Base-by-base conservation (phyloP, 345 rosid genomes). In the Toxicodendron radicans region DNA sequence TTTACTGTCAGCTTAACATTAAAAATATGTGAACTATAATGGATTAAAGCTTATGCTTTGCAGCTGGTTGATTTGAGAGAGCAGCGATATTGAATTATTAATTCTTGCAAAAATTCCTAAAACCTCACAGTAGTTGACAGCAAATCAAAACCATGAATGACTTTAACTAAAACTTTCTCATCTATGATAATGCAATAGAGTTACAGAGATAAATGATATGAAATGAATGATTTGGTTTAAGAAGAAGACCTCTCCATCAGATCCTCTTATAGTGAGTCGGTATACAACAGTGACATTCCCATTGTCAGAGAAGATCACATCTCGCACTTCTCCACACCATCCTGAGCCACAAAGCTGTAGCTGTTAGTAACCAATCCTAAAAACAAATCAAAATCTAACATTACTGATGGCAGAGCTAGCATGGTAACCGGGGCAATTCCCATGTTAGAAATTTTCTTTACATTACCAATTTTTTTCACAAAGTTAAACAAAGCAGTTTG, bases 241-340 rank as follows among this genome's bases (percentile, higher is more conserved):
- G 74, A 72, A 76, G 65, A 80, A 63, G 57, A 93, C 98, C 94
- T 95, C 99, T 77, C 97, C 96, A 77, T 95, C 99, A 11, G 98
- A 92, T 80, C 96, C 99, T 75, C 97, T 89, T 60, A 95, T 82
- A 38, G 98, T 91, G 78, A 95, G 91, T 66, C 98, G 97, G 80
- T 93, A 95, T 4, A 93, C 97, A 68, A 95, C 98, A 0, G 98
- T 91, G 65, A 95, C 95, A 61, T 85, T 87, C 71, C 96, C 97
- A 74, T 88, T 89, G 61, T 95, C 96, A 1, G 97, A 84, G 79
- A 93, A 95, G 57, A 95, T 93, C 61, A 93, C 98, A 80, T 95
- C 97, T 1, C 98, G 92, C 66, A 95, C 91, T 81, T 95, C 99
- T 71, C 98, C 99, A 63, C 99, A 93, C 99, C 98, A 95, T 76